Conservation (phyloP, 176 grass and related monocot genomes). For the Melocanna baccifera region DNA sequence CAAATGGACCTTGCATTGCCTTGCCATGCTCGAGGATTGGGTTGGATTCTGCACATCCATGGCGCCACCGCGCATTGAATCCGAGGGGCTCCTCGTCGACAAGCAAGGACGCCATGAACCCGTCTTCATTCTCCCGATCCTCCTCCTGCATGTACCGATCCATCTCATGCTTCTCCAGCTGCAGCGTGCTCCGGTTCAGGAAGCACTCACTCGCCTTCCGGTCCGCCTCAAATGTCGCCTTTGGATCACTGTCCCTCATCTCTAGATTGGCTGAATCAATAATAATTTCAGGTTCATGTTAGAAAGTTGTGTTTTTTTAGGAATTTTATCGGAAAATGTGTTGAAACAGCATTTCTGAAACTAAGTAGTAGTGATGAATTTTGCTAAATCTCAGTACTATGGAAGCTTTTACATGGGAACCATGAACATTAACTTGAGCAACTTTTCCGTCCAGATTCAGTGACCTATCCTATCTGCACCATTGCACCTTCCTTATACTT, state of each 20-base stretch:
- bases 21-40: not conserved
- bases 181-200: constrained; percentile 2
- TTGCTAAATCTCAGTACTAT: not conserved
- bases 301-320: not conserved
- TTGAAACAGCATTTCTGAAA: not conserved
- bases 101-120: not conserved
- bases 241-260: constrained; percentile 37
- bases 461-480: not conserved
- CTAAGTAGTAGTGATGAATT: not conserved
- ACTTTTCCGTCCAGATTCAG: not conserved
- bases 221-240: constrained; percentile 40
- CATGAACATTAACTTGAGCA: not conserved
- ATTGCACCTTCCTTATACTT: not conserved
- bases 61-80: constrained; percentile 1
- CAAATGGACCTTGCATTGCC: constrained; percentile 6
- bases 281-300: constrained; percentile 14
- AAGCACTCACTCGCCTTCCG: constrained; percentile 31
- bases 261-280: constrained; percentile 51
- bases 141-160: not conserved
- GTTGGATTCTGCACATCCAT: constrained; percentile 26
- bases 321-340: not conserved
- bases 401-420: not conserved
- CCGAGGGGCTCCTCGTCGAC: not conserved
- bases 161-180: constrained; percentile 1
- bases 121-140: not conserved